Base-by-base conservation (phyloP, 2,329 filamentous ascomycete species). In the Nigrograna mackinnonii region DNA sequence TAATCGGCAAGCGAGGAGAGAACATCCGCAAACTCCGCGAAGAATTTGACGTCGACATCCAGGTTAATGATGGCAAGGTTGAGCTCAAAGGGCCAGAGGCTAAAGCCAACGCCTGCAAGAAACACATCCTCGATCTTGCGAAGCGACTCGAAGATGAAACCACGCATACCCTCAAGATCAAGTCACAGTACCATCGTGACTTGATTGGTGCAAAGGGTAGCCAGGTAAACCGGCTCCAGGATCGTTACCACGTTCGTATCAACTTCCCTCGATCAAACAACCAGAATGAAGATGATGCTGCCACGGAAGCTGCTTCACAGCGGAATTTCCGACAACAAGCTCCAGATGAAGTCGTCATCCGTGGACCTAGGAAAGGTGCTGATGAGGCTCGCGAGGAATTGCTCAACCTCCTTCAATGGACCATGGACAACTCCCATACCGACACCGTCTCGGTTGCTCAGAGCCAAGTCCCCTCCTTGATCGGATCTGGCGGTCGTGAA, bases 71-170 rank as follows among this genome's bases (percentile, higher is more conserved):
- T 58, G 94, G 94, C 54, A 91, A 91, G 71, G 90, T 97, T 37
- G 90, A 96, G 70, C 83, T 99, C 57, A 96, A 95, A 77, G 94
- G 95, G 19, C 92, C 94, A 37, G 89, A 95, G 73, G 89, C 90
- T 37, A 97, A 97, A 78, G 90, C 91, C 1, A 91, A 96, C 67
- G 83, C 84, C 37, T 90, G 89, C 51, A 94, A 88, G 69, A 75
- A 84, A 28, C 85, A 96, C 62, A 96, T 99, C 55, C 76, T 85
- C 50, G 80, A 84, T 28, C 75, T 96, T 52, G 86, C 82, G 30
- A 90, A 87, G 67, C 88, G 88, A 65, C 81, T 95, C 58, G 91
- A 95, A 39, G 94, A 99, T 59, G 94, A 99, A 74, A 84, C 87
- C 4, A 95, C 86, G 1, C 86, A 95, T 67, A 76, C 83, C 11